These are phyloP conservation scores for Neurospora cerealis DNA, from an alignment of 495 filamentous ascomycete genomes.

Conservation along the genomic window DNA sequence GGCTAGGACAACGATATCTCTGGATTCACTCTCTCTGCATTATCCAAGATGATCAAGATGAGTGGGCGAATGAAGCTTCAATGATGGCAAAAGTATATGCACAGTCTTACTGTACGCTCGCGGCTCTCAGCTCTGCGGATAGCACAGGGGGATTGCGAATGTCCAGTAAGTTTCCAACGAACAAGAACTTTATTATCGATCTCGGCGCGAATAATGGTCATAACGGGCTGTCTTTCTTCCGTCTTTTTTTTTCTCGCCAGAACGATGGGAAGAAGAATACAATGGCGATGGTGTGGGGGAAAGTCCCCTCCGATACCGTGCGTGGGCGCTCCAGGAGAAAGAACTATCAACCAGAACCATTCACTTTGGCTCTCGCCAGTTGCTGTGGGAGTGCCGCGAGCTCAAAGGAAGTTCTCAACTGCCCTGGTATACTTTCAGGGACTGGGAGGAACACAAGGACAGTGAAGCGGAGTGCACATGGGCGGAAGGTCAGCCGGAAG, in stretches of 20 bases:
- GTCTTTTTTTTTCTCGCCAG: background rate
- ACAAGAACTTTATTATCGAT: background rate
- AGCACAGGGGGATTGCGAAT: background rate
- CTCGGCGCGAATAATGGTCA: background rate
- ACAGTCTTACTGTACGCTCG: constrained; percentile 15
- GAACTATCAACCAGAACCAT: background rate
- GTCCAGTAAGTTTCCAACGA: background rate
- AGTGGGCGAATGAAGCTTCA: constrained; percentile 20
- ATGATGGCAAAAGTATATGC: constrained; percentile 19
- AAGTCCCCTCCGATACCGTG: background rate
- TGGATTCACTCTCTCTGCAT: constrained; percentile 31
- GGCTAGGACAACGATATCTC: constrained; percentile 16
- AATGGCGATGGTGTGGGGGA: no score
- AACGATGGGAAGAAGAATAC: no score
- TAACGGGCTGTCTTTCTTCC: background rate
- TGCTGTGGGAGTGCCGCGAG: background rate
- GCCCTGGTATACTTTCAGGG: no score
- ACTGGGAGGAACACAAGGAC: no score
- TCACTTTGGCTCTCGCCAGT: background rate
- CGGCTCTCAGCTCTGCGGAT: background rate
- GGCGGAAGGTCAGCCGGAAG: background rate
- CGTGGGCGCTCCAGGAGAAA: background rate
- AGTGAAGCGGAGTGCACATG: no score
- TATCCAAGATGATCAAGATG: constrained; percentile 19
- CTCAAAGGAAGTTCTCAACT: background rate